phyloP scores from a whole-genome alignment of 2,329 filamentous ascomycete species.

The Colletotrichum scovillei region DNA sequence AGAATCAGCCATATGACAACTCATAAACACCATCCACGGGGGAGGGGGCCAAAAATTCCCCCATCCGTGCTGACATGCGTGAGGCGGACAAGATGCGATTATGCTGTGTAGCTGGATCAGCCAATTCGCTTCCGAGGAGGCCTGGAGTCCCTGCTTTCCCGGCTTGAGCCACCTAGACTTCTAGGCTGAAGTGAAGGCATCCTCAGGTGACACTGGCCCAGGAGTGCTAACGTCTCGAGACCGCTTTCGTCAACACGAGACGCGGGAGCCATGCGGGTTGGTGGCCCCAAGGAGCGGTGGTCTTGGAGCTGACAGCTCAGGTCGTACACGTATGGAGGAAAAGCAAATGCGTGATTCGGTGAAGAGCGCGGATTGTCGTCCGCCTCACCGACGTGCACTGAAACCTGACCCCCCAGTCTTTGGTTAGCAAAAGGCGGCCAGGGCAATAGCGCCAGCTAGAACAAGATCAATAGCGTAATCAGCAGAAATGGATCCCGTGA shows the following conservation, averaged over 20 bases:
- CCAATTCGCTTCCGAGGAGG: background rate
- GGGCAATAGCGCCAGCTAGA: background rate
- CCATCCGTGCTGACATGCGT: slow-evolving; percentile 29
- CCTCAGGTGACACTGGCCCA: slow-evolving; percentile 15
- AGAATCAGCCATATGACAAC: slow-evolving; percentile 24
- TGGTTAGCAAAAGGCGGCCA: background rate
- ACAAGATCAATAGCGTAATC: slow-evolving; percentile 19
- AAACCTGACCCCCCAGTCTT: background rate
- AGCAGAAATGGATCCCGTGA: slow-evolving; percentile 22
- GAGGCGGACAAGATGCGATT: background rate
- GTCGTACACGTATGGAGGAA: slow-evolving; percentile 14
- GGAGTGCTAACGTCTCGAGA: background rate
- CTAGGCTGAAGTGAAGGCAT: slow-evolving; percentile 2
- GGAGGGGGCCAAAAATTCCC: slow-evolving; percentile 3
- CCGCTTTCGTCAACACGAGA: slow-evolving; percentile 29
- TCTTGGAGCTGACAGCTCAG: slow-evolving; percentile 29
- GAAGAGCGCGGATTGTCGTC: slow-evolving; percentile 16
- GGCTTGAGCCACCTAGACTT: background rate
- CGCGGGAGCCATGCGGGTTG: slow-evolving; percentile 28
- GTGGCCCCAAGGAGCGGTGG: background rate
- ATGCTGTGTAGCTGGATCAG: background rate
- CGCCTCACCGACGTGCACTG: slow-evolving; percentile 29
- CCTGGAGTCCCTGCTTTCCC: slow-evolving; percentile 1
- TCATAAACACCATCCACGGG: slow-evolving; percentile 13
- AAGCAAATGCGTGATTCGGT: slow-evolving; percentile 32